Percentiles rank a stretch among this genome's conserved stretches.
Conservation (phyloP, 2,329 filamentous ascomycete species). For the Chalaropsis ovoidea region DNA sequence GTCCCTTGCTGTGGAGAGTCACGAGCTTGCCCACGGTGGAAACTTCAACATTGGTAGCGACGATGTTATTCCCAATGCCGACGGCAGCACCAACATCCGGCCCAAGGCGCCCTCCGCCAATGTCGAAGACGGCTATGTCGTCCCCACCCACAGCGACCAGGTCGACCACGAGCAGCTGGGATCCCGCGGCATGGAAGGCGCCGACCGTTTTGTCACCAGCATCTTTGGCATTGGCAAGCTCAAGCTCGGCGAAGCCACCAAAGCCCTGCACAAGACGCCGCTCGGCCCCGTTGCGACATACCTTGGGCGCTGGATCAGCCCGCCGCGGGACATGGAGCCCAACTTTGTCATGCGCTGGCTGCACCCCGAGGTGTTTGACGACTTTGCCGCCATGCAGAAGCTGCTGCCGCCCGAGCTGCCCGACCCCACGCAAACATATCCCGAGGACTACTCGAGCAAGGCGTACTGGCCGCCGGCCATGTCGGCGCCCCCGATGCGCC, state of each 20-base stretch:
- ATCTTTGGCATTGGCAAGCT: conserved; percentile 31
- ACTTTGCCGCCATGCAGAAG: conserved; percentile 50
- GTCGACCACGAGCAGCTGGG: conserved; percentile 27
- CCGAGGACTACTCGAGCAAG: conserved; percentile 46
- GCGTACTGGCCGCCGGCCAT: conserved; percentile 67
- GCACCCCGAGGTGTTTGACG: conserved; percentile 64
- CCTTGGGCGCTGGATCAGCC: conserved; percentile 29
- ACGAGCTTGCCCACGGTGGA: conserved; percentile 21
- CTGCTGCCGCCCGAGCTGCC: conserved; percentile 27
- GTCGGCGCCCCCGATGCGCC: conserved; percentile 47
- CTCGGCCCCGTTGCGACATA: conserved; percentile 30
- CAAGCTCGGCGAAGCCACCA: conserved; percentile 30
- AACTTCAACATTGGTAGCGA: conserved; percentile 25
- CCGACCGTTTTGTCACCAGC: conserved; percentile 32
- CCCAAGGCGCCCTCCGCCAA: conserved; percentile 8
- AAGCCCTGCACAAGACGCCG: conserved; percentile 29
- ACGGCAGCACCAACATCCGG: neutral
- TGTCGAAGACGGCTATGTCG: conserved; percentile 28
- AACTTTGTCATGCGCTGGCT: conserved; percentile 58
- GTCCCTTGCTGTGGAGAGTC: conserved; percentile 46
- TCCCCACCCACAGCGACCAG: conserved; percentile 25
- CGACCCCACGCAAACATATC: conserved; percentile 36
- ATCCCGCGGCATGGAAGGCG: conserved; percentile 34
- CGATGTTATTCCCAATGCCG: conserved; percentile 18
- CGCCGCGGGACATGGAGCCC: conserved; percentile 31